These are phyloP conservation scores for Chamaenerion angustifolium DNA, from an alignment of 345 rosid species.

Conservation along the genomic window DNA sequence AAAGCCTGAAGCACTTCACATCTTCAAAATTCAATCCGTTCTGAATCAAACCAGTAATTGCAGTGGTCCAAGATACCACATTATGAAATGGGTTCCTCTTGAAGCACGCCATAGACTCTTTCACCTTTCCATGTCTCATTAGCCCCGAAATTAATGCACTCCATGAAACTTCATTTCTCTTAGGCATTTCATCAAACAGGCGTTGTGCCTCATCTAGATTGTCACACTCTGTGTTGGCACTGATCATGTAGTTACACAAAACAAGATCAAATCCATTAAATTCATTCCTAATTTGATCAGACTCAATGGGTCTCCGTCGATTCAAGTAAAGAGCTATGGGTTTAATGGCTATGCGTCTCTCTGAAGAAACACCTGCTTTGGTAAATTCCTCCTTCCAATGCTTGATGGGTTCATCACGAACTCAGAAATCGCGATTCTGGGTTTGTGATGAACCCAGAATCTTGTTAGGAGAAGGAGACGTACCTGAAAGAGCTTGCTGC, in stretches of 20 bases:
- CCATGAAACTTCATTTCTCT: slow-evolving; percentile 41
- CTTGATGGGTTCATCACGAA: no score
- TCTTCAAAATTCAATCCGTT: slow-evolving; percentile 29
- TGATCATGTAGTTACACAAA: slow-evolving; percentile 32
- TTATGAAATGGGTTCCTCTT: slow-evolving; percentile 33
- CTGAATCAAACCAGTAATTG: slow-evolving; percentile 37
- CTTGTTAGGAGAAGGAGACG: no score
- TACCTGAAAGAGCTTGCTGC: no score
- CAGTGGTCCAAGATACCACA: slow-evolving; percentile 41
- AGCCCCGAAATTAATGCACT: slow-evolving; percentile 36
- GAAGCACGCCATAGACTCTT: slow-evolving; percentile 37
- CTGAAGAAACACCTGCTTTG: slow-evolving; percentile 27
- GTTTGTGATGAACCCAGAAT: no score
- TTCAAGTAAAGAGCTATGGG: slow-evolving; percentile 38
- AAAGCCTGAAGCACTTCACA: slow-evolving; percentile 24
- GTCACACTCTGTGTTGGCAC: slow-evolving; percentile 22
- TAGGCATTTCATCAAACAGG: slow-evolving; percentile 49
- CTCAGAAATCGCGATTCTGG: no score
- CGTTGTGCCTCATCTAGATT: slow-evolving; percentile 26
- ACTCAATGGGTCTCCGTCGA: slow-evolving; percentile 20
- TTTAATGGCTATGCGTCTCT: slow-evolving; percentile 27
- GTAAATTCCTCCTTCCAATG: no score
- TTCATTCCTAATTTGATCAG: slow-evolving; percentile 25
- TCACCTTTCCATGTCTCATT: slow-evolving; percentile 32
- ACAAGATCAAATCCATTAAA: slow-evolving; percentile 31